phyloP scores from a whole-genome alignment of 83 land plant species.

The Picea abies region DNA sequence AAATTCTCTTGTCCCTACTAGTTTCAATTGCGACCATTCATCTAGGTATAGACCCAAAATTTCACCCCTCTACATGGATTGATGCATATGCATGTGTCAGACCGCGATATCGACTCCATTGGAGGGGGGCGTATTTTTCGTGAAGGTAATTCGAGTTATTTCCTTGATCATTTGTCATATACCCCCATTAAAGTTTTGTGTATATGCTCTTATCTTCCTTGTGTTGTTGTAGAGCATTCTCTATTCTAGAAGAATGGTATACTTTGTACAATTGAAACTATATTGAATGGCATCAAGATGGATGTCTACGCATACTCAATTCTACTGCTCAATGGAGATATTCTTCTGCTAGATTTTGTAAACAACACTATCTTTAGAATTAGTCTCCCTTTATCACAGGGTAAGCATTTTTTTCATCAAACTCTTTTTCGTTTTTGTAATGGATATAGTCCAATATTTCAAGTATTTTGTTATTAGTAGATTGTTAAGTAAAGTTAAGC shows the following conservation, averaged over 20 bases:
- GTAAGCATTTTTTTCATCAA: slow-evolving; percentile 11
- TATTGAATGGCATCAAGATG: background rate
- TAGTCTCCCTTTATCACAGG: slow-evolving; percentile 28
- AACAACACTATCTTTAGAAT: slow-evolving; percentile 35
- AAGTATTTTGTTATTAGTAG: no score
- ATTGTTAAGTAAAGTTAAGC: no score
- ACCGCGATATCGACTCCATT: no score
- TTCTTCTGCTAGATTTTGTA: slow-evolving; percentile 41
- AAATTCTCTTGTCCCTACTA: no score
- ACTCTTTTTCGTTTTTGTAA: no score
- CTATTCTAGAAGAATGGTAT: slow-evolving; percentile 6
- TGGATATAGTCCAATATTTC: no score
- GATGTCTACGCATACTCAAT: background rate
- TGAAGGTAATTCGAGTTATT: no score
- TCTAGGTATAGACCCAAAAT: no score
- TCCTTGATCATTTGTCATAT: background rate
- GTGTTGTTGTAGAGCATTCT: background rate
- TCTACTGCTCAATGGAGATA: background rate
- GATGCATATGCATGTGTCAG: no score
- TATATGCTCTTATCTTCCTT: background rate
- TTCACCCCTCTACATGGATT: no score
- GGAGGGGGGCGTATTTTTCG: no score
- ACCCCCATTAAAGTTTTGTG: background rate
- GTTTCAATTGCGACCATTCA: no score
- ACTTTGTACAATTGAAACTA: slow-evolving; percentile 1